Evolutionary conservation across 2,329 filamentous ascomycete species (phyloP), one percentile per base, ranked within the genome.

Genomic region (Bertia moriformis): DNA sequence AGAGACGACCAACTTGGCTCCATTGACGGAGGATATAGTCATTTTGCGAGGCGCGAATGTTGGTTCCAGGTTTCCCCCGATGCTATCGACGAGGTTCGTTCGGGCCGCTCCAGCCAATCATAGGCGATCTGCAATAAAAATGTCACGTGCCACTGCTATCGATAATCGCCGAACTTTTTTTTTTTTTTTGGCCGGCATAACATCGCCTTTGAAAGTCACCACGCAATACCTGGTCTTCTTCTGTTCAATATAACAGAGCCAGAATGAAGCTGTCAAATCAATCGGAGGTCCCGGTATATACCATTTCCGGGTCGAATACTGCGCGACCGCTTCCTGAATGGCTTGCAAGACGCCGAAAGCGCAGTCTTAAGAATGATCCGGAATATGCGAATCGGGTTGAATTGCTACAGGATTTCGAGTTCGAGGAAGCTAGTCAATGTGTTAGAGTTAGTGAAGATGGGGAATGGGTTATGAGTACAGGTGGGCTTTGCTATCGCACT

Each of bases 381-480:
- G 76, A 80, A 46, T 82, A 75, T 57, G 71, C 75, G 38, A 78
- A 77, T 51, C 71, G 77, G 30, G 67, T 82, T 40, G 78, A 82
- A 54, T 60, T 83, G 43, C 64, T 83, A 38, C 77, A 83, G 50
- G 77, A 82, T 50, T 82, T 83, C 54, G 76, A 77, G 50, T 83
- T 82, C 46, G 75, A 80, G 44, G 77, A 82, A 54, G 77, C 77
- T 38, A 78, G 73, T 50, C 67, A 72, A 45, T 80, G 76, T 51
- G 65, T 82, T 43, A 65, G 75, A 24, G 69, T 75, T 40, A 78
- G 73, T 50, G 73, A 78, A 42, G 76, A 83, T 63, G 77, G 77
- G 29, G 67, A 82, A 52, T 82, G 77, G 75, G 72, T 77, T 1
- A 77, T 79, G 73, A 77, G 73, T 46, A 79, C 74, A 47, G 73